These are phyloP conservation scores for Stellera chamaejasme DNA, from an alignment of 345 rosid species.

Conservation along the genomic window DNA sequence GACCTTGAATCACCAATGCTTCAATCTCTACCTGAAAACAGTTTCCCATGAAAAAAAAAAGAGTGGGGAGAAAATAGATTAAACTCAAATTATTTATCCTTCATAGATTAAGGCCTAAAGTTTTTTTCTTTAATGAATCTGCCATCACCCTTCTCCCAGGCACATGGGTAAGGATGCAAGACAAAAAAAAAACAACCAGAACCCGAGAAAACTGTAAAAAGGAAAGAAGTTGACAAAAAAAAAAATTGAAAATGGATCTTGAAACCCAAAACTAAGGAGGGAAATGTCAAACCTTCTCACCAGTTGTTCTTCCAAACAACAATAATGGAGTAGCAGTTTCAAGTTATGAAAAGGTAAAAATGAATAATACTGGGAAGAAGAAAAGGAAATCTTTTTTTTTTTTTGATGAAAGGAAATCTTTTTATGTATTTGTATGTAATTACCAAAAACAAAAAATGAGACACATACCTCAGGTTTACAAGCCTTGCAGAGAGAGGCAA, in stretches of 20 bases:
- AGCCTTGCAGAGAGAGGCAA: conserved; percentile 89
- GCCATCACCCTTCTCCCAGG: conserved; percentile 1
- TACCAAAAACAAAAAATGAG: background rate
- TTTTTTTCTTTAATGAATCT: background rate
- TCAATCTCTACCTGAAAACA: conserved; percentile 76
- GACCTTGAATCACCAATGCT: conserved; percentile 84
- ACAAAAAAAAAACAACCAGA: background rate
- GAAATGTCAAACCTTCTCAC: background rate
- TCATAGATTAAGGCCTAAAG: background rate
- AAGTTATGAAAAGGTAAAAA: background rate
- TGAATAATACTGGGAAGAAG: background rate
- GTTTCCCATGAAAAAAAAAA: background rate
- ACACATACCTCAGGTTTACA: conserved; percentile 70
- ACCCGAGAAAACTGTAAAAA: background rate
- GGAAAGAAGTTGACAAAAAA: background rate
- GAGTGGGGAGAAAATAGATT: too few relatives aligned
- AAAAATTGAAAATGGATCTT: background rate
- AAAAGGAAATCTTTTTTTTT: background rate
- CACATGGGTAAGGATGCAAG: background rate
- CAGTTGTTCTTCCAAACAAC: background rate
- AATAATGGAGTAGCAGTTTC: background rate
- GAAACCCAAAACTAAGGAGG: background rate
- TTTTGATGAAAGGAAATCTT: background rate
- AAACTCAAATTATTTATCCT: too few relatives aligned
- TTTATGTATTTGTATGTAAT: too few relatives aligned